Percentiles rank a stretch among this genome's conserved stretches.
These are phyloP conservation scores for Litchi chinensis DNA, from an alignment of 345 rosid genomes.

Conservation along the genomic window DNA sequence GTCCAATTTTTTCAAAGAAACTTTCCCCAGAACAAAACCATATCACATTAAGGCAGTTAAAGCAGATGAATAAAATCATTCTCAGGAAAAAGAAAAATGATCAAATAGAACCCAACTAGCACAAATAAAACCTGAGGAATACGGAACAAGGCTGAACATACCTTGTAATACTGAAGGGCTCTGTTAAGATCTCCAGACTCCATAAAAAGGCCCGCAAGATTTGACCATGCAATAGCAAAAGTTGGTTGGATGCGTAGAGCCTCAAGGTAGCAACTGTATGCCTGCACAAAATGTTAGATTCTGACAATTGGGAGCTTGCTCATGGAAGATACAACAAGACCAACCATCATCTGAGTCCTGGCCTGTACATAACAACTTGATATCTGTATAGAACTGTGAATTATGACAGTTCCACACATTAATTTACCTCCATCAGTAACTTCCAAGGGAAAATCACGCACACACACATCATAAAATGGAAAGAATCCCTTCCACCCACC, in stretches of 20 bases:
- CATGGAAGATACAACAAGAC: constrained; percentile 77
- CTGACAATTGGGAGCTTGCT: constrained; percentile 70
- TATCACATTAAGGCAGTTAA: background rate
- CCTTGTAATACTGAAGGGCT: constrained; percentile 98
- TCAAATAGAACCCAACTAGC: background rate
- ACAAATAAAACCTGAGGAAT: background rate
- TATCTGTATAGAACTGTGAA: constrained; percentile 71
- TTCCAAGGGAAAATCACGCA: constrained; percentile 45
- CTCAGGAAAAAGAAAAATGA: background rate
- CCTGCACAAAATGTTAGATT: constrained; percentile 91
- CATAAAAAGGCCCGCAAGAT: constrained; percentile 98
- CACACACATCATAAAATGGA: constrained; percentile 10
- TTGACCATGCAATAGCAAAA: constrained; percentile 99
- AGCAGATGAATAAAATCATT: background rate
- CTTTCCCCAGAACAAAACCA: no score
- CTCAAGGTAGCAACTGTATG: constrained; percentile 94
- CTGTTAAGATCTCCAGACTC: constrained; percentile 92
- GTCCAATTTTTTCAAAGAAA: background rate
- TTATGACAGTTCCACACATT: constrained; percentile 63
- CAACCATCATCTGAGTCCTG: constrained; percentile 79
- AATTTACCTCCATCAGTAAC: constrained; percentile 66
- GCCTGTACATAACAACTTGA: constrained; percentile 68
- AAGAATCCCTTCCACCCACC: constrained; percentile 28
- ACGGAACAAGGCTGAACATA: constrained; percentile 30
- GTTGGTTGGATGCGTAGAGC: constrained; percentile 94